phyloP scores from a whole-genome alignment of 257 asterid genomes.

The Jacaranda copaia region DNA sequence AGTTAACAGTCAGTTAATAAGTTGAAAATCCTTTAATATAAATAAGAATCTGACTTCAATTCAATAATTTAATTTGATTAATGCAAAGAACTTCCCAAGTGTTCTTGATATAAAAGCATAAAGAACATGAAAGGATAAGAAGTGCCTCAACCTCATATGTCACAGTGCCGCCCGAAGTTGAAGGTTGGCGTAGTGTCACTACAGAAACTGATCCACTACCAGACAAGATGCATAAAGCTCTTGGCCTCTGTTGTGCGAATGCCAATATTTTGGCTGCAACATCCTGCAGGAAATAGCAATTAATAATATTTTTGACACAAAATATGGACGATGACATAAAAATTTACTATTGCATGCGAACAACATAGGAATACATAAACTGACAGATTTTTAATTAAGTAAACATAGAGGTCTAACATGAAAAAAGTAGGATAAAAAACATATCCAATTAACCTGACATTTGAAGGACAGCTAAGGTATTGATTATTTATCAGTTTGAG shows the following conservation, averaged over 20 bases:
- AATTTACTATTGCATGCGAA: neutral
- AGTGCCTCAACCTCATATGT: constrained; percentile 77
- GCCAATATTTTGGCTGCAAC: constrained; percentile 84
- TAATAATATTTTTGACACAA: constrained; percentile 14
- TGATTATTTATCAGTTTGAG: neutral
- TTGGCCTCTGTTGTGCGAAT: constrained; percentile 92
- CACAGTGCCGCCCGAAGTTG: constrained; percentile 65
- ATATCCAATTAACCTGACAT: too few relatives aligned
- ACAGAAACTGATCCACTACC: constrained; percentile 86
- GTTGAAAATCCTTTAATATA: neutral
- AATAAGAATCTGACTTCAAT: neutral
- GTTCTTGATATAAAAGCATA: constrained; percentile 3
- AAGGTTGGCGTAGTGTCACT: constrained; percentile 77
- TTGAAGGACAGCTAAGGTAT: neutral
- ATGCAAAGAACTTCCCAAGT: neutral
- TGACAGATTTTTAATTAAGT: neutral
- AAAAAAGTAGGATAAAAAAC: neutral
- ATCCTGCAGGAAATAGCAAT: constrained; percentile 62
- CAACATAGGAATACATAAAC: neutral
- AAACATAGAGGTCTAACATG: neutral
- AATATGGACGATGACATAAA: neutral
- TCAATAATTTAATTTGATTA: constrained; percentile 8
- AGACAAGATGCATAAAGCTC: constrained; percentile 92
- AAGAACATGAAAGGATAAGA: constrained; percentile 15
- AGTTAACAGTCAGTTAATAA: neutral